These are phyloP conservation scores for Priceomyces medius DNA, from an alignment of 805 yeast genomes.

Conservation along the genomic window DNA sequence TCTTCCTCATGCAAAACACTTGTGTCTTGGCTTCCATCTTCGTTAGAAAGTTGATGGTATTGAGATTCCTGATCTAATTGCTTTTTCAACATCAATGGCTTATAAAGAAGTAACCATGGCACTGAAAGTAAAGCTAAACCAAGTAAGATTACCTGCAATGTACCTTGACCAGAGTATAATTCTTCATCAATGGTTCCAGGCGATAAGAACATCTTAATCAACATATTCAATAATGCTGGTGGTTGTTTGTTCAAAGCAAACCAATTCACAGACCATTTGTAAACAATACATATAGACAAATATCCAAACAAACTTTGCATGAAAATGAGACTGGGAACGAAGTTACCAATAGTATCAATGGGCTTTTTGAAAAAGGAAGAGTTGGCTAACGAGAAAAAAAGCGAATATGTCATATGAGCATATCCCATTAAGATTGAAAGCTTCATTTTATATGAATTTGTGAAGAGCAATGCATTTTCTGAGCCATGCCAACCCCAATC, in stretches of 20 bases:
- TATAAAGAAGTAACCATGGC: conserved; percentile 84
- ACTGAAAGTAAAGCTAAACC: conserved; percentile 82
- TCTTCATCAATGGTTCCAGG: conserved; percentile 87
- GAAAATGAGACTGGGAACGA: conserved; percentile 88
- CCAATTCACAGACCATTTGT: conserved; percentile 97
- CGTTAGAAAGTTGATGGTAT: conserved; percentile 40
- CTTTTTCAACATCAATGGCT: conserved; percentile 72
- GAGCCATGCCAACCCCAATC: conserved; percentile 98
- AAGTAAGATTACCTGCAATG: conserved; percentile 70
- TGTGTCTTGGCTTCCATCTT: conserved; percentile 33
- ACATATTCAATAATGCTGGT: conserved; percentile 91
- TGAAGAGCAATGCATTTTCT: conserved; percentile 83
- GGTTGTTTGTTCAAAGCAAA: conserved; percentile 70
- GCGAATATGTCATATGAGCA: conserved; percentile 90
- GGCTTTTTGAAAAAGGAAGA: conserved; percentile 63
- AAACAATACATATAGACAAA: conserved; percentile 77
- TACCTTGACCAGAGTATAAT: conserved; percentile 75
- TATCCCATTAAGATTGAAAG: conserved; percentile 93
- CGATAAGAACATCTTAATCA: conserved; percentile 90
- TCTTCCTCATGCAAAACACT: conserved; percentile 37
- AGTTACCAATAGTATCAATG: conserved; percentile 88
- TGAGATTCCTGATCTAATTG: conserved; percentile 54
- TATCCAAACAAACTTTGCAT: conserved; percentile 98
- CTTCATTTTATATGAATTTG: conserved; percentile 97
- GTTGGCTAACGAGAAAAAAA: conserved; percentile 80